A percentile compares a stretch with the other conserved stretches of the same genome.
Evolutionary conservation across 805 yeast genomes (phyloP).

Genomic region (Nakazawaea ishiwadae): DNA sequence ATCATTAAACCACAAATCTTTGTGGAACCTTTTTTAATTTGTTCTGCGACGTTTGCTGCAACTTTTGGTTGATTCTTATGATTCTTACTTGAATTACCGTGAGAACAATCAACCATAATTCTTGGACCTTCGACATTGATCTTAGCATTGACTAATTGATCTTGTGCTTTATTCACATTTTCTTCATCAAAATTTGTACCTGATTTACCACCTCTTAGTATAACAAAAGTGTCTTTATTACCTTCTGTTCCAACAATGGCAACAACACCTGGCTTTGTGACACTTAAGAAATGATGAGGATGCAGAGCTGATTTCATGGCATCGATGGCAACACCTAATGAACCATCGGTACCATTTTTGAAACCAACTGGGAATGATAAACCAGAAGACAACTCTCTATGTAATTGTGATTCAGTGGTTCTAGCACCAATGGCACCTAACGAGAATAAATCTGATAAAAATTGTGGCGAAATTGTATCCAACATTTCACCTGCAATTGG

Average conservation of each 20-base stretch:
- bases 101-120: slow-evolving; percentile 96
- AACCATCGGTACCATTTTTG: slow-evolving; percentile 98
- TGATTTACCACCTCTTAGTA: slow-evolving; percentile 91
- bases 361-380: slow-evolving; percentile 97
- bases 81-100: slow-evolving; percentile 90
- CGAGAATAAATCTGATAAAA: slow-evolving; percentile 86
- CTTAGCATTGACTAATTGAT: slow-evolving; percentile 45
- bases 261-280: slow-evolving; percentile 93
- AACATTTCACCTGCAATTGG: slow-evolving; percentile 98
- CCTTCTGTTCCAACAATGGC: slow-evolving; percentile 97
- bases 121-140: slow-evolving; percentile 42
- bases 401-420: slow-evolving; percentile 97
- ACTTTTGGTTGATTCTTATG: slow-evolving; percentile 92
- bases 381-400: slow-evolving; percentile 95
- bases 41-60: slow-evolving; percentile 71
- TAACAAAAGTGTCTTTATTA: slow-evolving; percentile 83
- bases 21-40: slow-evolving; percentile 68
- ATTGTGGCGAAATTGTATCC: slow-evolving; percentile 97
- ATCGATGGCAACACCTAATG: slow-evolving; percentile 89
- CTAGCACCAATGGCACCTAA: slow-evolving; percentile 99
- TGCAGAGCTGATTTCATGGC: slow-evolving; percentile 90
- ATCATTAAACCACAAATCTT: slow-evolving; percentile 93
- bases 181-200: slow-evolving; percentile 87
- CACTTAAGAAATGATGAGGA: slow-evolving; percentile 92
- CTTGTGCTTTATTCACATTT: slow-evolving; percentile 64